Evolutionary conservation across 140 eudicot species (phyloP).

Genomic region (Anethum foeniculum): DNA sequence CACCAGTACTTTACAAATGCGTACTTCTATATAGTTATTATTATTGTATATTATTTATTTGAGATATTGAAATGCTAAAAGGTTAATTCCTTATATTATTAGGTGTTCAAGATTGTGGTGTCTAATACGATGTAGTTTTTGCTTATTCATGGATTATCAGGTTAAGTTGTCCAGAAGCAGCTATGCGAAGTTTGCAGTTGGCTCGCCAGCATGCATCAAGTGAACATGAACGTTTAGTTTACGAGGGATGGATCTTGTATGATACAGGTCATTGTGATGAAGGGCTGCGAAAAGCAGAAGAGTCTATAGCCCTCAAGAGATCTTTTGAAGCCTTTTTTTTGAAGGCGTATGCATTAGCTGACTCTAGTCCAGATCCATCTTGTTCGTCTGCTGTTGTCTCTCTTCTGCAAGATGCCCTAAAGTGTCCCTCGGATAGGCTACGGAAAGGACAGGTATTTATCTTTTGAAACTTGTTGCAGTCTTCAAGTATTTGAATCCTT

Average conservation of each 20-base stretch:
- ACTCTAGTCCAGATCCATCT: slow-evolving; percentile 89
- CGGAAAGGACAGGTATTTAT: slow-evolving; percentile 92
- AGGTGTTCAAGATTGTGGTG: not conserved
- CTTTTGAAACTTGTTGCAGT: not conserved
- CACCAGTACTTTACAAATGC: not conserved
- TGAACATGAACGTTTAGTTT: slow-evolving; percentile 88
- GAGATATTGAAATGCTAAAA: not conserved
- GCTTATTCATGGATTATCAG: slow-evolving; percentile 29
- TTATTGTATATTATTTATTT: not conserved
- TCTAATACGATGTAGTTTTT: not conserved
- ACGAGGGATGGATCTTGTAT: slow-evolving; percentile 96
- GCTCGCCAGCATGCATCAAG: slow-evolving; percentile 91
- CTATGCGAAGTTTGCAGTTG: slow-evolving; percentile 88
- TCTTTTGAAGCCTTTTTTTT: slow-evolving; percentile 94
- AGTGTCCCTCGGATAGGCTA: slow-evolving; percentile 94
- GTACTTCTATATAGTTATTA: not conserved
- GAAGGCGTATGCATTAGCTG: slow-evolving; percentile 98
- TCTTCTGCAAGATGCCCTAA: slow-evolving; percentile 90
- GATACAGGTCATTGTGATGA: slow-evolving; percentile 95
- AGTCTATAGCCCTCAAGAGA: slow-evolving; percentile 73
- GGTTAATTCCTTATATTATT: not conserved
- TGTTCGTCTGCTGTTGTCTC: slow-evolving; percentile 78
- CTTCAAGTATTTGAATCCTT: not conserved
- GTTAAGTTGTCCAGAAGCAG: slow-evolving; percentile 96
- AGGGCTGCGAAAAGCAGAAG: slow-evolving; percentile 85